Evolutionary conservation across 1,139 yeast genomes (phyloP).

Genomic region (Sugiyamaella neomexicana): DNA sequence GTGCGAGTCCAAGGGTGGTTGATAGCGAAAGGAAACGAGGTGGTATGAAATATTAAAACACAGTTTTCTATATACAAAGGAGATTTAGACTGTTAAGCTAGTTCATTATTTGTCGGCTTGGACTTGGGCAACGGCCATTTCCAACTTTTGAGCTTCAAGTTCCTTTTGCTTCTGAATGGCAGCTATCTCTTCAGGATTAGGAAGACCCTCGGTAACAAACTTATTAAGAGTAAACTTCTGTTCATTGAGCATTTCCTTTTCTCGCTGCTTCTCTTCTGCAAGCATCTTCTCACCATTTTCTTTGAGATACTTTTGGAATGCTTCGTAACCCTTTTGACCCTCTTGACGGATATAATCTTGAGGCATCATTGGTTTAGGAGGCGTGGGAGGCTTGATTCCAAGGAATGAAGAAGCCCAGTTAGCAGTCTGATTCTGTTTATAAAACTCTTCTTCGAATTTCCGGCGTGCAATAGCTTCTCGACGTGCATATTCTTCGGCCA

Average conservation of each 20-base stretch:
- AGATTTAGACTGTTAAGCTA: not conserved
- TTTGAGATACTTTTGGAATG: slow-evolving; percentile 76
- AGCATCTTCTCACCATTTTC: slow-evolving; percentile 88
- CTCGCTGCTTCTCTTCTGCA: slow-evolving; percentile 74
- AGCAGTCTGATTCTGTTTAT: slow-evolving; percentile 44
- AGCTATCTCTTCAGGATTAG: slow-evolving; percentile 82
- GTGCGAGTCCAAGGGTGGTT: too few species aligned
- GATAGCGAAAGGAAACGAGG: too few species aligned
- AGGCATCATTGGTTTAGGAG: slow-evolving; percentile 77
- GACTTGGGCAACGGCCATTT: slow-evolving; percentile 19
- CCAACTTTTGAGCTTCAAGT: slow-evolving; percentile 39
- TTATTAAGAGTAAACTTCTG: slow-evolving; percentile 78
- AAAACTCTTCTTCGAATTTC: slow-evolving; percentile 68
- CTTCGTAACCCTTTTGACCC: slow-evolving; percentile 86
- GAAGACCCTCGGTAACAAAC: slow-evolving; percentile 80
- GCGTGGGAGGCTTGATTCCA: slow-evolving; percentile 58
- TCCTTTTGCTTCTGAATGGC: slow-evolving; percentile 57
- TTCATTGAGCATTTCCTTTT: slow-evolving; percentile 78
- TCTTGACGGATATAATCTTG: slow-evolving; percentile 88
- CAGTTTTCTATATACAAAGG: slow-evolving; percentile 6
- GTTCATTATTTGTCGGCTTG: slow-evolving; percentile 20
- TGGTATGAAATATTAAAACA: too few species aligned
- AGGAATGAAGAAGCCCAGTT: slow-evolving; percentile 60
- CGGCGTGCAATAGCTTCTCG: slow-evolving; percentile 77
- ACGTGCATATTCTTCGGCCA: slow-evolving; percentile 74